Evolutionary conservation across 257 asterid species (phyloP), one percentile per base, ranked within the genome.

Genomic region (Solanum medicagineum): DNA sequence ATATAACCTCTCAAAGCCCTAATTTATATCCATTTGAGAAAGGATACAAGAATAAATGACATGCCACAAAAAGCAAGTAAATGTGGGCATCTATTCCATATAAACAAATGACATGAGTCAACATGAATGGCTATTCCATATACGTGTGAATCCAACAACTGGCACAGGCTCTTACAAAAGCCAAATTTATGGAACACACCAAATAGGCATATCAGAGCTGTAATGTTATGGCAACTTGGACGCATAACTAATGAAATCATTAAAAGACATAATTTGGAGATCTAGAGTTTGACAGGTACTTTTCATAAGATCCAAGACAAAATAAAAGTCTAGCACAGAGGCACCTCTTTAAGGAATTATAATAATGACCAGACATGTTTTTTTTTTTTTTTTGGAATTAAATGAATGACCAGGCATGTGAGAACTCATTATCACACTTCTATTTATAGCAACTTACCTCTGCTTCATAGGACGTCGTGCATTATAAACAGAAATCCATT

Each of bases 381-480:
- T 60, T 5, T 59, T 26, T n/a, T 59, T 59, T 59, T 10, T 59
- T 12, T 20, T 19, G 42, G 42, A 60, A 60, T 60, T 60, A 60
- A 60, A 60, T 60, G 32, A 79, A 79, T 51, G 63, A n/a, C 62
- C 83, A 26, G 65, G 26, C 10, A 79, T 26, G 26, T 60, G 11
- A n/a, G 26, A 51, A 77, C 24, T 26, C 83, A 9, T 79, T 26
- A 79, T 79, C 11, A 79, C 63, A 77, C 83, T 79, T 53, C 9
- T 32, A 26, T 53, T 79, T 26, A 11, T 53, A 79, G 26, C 65
- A 59, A 81, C 83, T 83, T 87, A 92, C 99, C 99, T 92, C 87
- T 96, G 99, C 91, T 96, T 96, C 99, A 95, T 96, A 63, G 99
- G 99, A 53, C 95, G 92, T 1, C 98, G 94, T 68, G 98, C 99